Percentiles rank a stretch among this genome's conserved stretches.
Conservation (phyloP, 2,329 filamentous ascomycete species). For the Pezicula neosporulosa region DNA sequence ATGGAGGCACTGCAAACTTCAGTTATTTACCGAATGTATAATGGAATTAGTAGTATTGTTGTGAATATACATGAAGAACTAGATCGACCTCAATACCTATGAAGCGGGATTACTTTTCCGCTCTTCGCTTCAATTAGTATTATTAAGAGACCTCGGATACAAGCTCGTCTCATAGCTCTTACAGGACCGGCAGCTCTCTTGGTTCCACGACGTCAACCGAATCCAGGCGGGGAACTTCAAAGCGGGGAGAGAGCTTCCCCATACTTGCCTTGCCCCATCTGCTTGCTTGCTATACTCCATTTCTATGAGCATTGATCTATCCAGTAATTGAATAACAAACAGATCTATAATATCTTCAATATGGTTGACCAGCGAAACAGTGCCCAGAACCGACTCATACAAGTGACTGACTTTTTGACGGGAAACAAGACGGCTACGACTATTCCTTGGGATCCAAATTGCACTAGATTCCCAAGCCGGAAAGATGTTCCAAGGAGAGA, state of each 20-base stretch:
- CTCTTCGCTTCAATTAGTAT: no score
- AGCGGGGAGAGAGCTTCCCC: background rate
- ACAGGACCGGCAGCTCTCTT: no score
- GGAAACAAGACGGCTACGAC: constrained; percentile 19
- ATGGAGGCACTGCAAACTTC: no score
- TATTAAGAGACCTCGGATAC: no score
- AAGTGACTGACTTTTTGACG: constrained; percentile 22
- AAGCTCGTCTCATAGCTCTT: no score
- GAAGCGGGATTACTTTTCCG: no score
- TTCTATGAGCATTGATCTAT: background rate
- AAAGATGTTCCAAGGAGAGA: constrained; percentile 24
- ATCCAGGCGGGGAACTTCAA: background rate
- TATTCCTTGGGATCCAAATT: constrained; percentile 26
- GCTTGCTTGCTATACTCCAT: constrained; percentile 2
- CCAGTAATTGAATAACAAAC: no score
- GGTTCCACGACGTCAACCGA: no score
- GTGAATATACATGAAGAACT: no score
- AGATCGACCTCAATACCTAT: no score
- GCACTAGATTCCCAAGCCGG: constrained; percentile 23
- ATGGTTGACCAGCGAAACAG: constrained; percentile 16
- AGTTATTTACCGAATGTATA: no score
- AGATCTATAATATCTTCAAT: background rate
- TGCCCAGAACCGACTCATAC: constrained; percentile 17
- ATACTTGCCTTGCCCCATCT: background rate
- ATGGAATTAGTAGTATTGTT: no score